Conservation (phyloP, 352 stramenopile genomes). For the Aphanomyces invadans region DNA sequence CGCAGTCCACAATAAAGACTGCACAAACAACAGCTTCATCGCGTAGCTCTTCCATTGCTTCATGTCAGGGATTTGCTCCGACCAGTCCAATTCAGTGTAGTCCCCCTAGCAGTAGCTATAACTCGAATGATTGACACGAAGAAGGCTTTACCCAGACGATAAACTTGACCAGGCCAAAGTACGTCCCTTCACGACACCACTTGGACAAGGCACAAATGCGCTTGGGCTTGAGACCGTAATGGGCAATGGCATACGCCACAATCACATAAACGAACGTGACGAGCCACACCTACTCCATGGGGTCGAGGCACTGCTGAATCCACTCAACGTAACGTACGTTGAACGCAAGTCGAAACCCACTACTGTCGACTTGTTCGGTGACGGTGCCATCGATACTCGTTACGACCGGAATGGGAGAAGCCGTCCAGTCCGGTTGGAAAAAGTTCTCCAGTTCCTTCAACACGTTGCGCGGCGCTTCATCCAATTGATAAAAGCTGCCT, state of each 20-base stretch:
- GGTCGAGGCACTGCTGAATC: too few species aligned
- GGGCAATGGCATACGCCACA: slow-evolving; percentile 6
- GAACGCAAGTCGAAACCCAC: not conserved
- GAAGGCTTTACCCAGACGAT: not conserved
- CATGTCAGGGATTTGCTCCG: slow-evolving; percentile 17
- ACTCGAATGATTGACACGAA: too few species aligned
- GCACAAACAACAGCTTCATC: slow-evolving; percentile 7
- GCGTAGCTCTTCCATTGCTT: slow-evolving; percentile 13
- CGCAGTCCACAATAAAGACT: slow-evolving; percentile 14
- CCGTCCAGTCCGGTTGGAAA: not conserved
- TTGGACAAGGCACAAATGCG: slow-evolving; percentile 11
- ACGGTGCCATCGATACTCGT: not conserved
- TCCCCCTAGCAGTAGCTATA: not conserved
- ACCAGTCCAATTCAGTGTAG: slow-evolving; percentile 14
- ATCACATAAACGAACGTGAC: slow-evolving; percentile 13
- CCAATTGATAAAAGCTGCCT: slow-evolving; percentile 21
- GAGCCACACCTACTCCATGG: slow-evolving; percentile 7
- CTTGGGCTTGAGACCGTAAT: slow-evolving; percentile 22
- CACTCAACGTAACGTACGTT: too few species aligned
- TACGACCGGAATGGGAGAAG: not conserved
- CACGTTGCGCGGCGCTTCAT: slow-evolving; percentile 6
- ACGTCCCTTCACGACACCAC: slow-evolving; percentile 24
- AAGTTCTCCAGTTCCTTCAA: slow-evolving; percentile 9
- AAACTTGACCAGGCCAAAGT: slow-evolving; percentile 8
- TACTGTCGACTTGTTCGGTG: not conserved